Conservation (phyloP, 2,329 filamentous ascomycete species). For the Clarireedia monteithiana region DNA sequence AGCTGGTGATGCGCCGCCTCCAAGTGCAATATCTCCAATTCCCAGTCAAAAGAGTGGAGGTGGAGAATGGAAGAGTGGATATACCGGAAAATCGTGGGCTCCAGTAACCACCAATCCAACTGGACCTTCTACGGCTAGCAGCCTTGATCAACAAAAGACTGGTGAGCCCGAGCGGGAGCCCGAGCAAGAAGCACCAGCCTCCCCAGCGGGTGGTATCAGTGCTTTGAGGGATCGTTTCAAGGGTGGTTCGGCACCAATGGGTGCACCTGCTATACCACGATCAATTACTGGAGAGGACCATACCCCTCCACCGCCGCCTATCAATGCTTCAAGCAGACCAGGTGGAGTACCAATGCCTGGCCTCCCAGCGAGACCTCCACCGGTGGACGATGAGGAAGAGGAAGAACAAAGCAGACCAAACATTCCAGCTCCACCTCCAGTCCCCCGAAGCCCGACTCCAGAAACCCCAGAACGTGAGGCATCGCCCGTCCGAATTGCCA, state of each 20-base stretch:
- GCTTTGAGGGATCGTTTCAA: constrained; percentile 79
- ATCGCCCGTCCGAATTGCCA: constrained; percentile 79
- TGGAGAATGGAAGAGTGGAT: constrained; percentile 82
- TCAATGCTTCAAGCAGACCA: constrained; percentile 44
- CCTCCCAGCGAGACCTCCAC: constrained; percentile 54
- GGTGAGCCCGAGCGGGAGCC: constrained; percentile 45
- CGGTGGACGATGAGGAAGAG: constrained; percentile 32
- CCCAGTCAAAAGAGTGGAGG: constrained; percentile 64
- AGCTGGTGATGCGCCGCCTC: constrained; percentile 36
- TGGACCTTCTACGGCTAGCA: constrained; percentile 50
- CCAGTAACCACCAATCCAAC: constrained; percentile 69
- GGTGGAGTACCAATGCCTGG: constrained; percentile 74
- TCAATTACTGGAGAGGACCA: constrained; percentile 24
- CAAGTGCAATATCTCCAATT: constrained; percentile 46
- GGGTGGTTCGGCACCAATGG: constrained; percentile 59
- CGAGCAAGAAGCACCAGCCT: constrained; percentile 41
- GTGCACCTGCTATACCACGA: constrained; percentile 35
- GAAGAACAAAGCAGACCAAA: constrained; percentile 45
- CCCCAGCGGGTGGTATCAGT: constrained; percentile 57
- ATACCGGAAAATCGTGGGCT: constrained; percentile 83
- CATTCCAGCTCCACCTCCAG: constrained; percentile 34
- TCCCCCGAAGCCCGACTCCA: constrained; percentile 29
- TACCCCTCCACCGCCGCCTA: constrained; percentile 32
- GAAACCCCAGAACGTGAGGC: constrained; percentile 46
- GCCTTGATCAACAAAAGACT: constrained; percentile 51